Percentiles rank a stretch among this genome's conserved stretches.
Conservation (phyloP, 257 asterid species). For the Verbena officinalis region DNA sequence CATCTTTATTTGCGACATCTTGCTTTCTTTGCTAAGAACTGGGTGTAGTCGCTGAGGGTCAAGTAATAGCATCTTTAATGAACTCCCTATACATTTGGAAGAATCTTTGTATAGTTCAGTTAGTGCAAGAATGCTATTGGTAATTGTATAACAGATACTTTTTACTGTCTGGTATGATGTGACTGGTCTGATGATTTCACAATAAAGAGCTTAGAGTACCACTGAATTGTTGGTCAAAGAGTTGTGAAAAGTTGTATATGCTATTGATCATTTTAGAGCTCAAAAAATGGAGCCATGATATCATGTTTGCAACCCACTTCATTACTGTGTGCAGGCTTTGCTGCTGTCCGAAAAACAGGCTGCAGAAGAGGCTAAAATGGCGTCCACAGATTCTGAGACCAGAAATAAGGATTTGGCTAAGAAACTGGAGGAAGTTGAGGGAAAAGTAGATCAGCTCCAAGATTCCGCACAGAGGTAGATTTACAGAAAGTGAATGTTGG, state of each 20-base stretch:
- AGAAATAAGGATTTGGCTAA: constrained; percentile 60
- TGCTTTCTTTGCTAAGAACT: constrained; percentile 19
- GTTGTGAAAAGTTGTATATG: constrained; percentile 1
- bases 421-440: constrained; percentile 72
- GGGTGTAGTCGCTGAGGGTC: constrained; percentile 11
- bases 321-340: constrained; percentile 55
- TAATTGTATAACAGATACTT: neutral
- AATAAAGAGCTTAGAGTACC: neutral
- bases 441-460: constrained; percentile 78
- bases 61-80: constrained; percentile 18
- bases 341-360: constrained; percentile 71
- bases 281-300: constrained; percentile 12
- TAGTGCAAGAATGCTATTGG: constrained; percentile 12
- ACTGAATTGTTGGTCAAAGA: constrained; percentile 4
- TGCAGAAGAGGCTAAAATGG: constrained; percentile 70
- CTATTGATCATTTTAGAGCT: constrained; percentile 10
- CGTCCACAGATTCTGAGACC: constrained; percentile 59
- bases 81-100: constrained; percentile 9
- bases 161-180: constrained; percentile 4
- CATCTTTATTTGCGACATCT: constrained; percentile 18
- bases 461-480: constrained; percentile 83
- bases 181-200: constrained; percentile 13
- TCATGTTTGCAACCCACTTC: constrained; percentile 24
- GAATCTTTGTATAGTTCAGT: constrained; percentile 19
- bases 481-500: constrained; percentile 7